Percentiles rank a stretch among this genome's conserved stretches.
Evolutionary conservation across 768 basidiomycete genomes (phyloP).

Genomic region (Pisolithus albus): DNA sequence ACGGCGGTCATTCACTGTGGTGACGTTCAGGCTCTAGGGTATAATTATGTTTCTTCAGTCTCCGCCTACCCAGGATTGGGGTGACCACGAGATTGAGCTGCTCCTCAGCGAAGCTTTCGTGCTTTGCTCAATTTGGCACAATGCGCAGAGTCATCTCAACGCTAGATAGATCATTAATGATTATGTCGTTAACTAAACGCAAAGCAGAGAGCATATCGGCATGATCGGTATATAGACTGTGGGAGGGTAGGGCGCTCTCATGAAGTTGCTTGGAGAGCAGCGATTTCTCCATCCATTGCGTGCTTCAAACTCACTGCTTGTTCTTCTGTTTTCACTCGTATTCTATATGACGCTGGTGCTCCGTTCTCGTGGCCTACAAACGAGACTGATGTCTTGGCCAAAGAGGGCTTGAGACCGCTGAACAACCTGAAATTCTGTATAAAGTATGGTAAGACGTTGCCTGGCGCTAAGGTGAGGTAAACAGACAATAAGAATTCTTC

Average conservation of each 20-base stretch:
- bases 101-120: constrained; percentile 95
- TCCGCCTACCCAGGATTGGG: constrained; percentile 88
- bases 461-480: not conserved
- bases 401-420: constrained; percentile 46
- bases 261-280: constrained; percentile 30
- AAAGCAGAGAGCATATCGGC: constrained; percentile 13
- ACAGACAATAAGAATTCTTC: constrained; percentile 69
- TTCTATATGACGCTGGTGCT: constrained; percentile 50
- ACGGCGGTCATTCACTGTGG: not conserved
- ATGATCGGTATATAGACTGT: not conserved
- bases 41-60: constrained; percentile 99
- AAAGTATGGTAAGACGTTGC: constrained; percentile 6
- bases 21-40: constrained; percentile 45
- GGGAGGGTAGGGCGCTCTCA: not conserved
- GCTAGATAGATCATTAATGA: constrained; percentile 34
- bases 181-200: constrained; percentile 6
- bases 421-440: constrained; percentile 75
- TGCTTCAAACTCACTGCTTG: constrained; percentile 51
- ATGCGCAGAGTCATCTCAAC: constrained; percentile 81
- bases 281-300: constrained; percentile 57
- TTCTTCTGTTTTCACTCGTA: constrained; percentile 55
- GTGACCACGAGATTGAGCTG: constrained; percentile 92
- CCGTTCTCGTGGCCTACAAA: constrained; percentile 65
- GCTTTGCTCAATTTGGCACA: constrained; percentile 87
- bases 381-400: constrained; percentile 46